phyloP scores from a whole-genome alignment of 768 basidiomycete genomes.

The Leccinum imitatum region DNA sequence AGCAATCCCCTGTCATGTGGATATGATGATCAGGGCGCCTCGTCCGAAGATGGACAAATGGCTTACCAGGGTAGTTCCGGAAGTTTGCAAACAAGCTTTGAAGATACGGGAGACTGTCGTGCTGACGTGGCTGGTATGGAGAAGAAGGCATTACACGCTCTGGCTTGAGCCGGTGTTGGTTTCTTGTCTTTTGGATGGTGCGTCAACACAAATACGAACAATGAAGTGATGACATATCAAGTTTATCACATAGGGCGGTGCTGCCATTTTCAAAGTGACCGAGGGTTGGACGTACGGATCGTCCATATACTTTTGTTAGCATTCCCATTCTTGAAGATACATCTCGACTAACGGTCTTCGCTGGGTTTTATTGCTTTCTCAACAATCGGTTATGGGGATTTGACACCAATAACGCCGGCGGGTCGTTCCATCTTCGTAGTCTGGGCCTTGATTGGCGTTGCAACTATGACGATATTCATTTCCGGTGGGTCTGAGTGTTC shows the following conservation, averaged over 20 bases:
- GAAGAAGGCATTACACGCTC: constrained; percentile 47
- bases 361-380: constrained; percentile 71
- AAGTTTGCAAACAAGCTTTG: too few species aligned
- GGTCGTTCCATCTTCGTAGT: constrained; percentile 76
- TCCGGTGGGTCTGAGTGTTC: constrained; percentile 47
- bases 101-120: too few species aligned
- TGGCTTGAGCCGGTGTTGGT: constrained; percentile 53
- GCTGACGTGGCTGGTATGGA: too few species aligned
- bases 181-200: constrained; percentile 80
- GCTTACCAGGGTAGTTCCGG: too few species aligned
- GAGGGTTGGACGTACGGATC: constrained; percentile 66
- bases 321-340: not conserved
- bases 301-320: constrained; percentile 72
- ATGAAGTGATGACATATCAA: not conserved
- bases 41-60: too few species aligned
- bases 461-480: constrained; percentile 71
- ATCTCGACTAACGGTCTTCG: not conserved
- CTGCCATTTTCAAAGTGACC: constrained; percentile 64
- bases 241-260: constrained; percentile 47
- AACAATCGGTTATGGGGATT: constrained; percentile 74
- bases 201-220: constrained; percentile 15
- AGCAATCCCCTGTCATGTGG: too few species aligned
- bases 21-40: too few species aligned
- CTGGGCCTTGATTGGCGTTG: constrained; percentile 78
- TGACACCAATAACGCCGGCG: constrained; percentile 57